A percentile compares a stretch with the other conserved stretches of the same genome.
Conservation (phyloP, 106 monocot genomes). For the Dioscorea zingiberensis region DNA sequence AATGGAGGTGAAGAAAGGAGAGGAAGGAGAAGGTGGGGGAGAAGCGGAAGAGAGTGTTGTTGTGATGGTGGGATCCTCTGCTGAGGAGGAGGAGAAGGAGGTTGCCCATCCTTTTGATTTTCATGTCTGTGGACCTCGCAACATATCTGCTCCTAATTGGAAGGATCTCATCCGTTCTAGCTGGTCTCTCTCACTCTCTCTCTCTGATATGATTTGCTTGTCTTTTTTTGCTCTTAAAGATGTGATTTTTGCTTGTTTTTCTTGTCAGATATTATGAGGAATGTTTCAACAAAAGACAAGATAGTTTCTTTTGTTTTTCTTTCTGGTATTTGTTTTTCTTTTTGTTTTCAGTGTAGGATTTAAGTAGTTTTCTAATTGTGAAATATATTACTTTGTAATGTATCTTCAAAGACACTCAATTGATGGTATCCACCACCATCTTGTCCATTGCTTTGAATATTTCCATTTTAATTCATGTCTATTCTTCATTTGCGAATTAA, state of each 20-base stretch:
- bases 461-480: background rate
- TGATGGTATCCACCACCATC: too few relatives aligned
- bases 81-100: background rate
- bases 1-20: background rate
- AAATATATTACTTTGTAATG: background rate
- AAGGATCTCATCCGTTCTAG: conserved; percentile 40
- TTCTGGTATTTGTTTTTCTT: background rate
- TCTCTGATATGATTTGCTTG: background rate
- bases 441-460: background rate
- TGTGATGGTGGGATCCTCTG: background rate
- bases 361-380: background rate
- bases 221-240: background rate
- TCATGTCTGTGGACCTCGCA: conserved; percentile 39
- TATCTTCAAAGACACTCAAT: background rate
- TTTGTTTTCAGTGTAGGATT: too few relatives aligned
- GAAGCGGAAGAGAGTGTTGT: background rate
- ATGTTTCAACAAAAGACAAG: background rate
- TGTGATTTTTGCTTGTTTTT: background rate
- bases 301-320: background rate
- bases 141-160: conserved; percentile 37
- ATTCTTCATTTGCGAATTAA: background rate
- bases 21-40: background rate
- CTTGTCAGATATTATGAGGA: background rate
- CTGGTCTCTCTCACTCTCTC: conserved; percentile 17
- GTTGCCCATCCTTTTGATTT: conserved; percentile 25